phyloP scores from a whole-genome alignment of 139 green algal genomes.

The Parachlorella kessleri region DNA sequence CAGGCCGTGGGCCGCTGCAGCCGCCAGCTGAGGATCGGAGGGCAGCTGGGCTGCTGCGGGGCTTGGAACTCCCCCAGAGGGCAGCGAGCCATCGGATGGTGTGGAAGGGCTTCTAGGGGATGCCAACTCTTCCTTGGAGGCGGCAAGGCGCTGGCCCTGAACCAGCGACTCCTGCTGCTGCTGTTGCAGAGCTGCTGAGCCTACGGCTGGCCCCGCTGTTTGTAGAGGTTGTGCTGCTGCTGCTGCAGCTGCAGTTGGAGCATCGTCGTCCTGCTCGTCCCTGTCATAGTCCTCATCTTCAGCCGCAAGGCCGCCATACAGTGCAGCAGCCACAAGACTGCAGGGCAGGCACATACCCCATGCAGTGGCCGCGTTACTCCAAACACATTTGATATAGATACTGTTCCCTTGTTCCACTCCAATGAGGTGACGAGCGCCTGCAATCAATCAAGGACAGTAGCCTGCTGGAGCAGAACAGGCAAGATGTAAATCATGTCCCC shows the following conservation, averaged over 20 bases:
- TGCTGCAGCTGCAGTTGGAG: background rate
- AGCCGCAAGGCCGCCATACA: slow-evolving; percentile 5
- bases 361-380: too few relatives aligned
- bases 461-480: too few relatives aligned
- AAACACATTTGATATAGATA: too few relatives aligned
- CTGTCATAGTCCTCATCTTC: slow-evolving; percentile 46
- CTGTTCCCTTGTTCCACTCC: too few relatives aligned
- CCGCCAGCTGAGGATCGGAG: background rate
- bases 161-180: background rate
- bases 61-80: too few relatives aligned
- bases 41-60: too few relatives aligned
- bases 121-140: too few relatives aligned
- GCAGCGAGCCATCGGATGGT: too few relatives aligned
- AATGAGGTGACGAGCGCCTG: too few relatives aligned
- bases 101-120: too few relatives aligned
- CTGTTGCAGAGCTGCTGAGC: background rate
- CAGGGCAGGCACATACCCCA: background rate
- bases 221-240: background rate
- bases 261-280: slow-evolving; percentile 20
- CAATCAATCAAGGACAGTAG: too few relatives aligned
- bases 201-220: background rate
- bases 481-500: too few relatives aligned
- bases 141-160: background rate
- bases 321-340: slow-evolving; percentile 3
- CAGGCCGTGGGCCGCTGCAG: background rate